A percentile compares a stretch with the other conserved stretches of the same genome.
phyloP scores from a whole-genome alignment of 1,284 basidiomycete species.

The Fistulina hepatica region DNA sequence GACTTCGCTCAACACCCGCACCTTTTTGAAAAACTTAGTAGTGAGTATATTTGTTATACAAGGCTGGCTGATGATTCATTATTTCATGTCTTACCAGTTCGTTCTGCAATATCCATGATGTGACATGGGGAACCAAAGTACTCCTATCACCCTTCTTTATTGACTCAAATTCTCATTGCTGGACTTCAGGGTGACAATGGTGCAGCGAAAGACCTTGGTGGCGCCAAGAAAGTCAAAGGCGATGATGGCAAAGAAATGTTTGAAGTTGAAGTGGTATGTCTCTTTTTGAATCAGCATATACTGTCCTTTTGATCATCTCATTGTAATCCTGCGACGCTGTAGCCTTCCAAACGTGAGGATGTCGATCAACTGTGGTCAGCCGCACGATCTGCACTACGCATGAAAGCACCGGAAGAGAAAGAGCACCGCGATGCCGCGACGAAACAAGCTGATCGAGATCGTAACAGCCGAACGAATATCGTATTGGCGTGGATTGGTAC shows the following conservation, averaged over 20 bases:
- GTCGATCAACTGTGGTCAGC: constrained; percentile 79
- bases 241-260: constrained; percentile 77
- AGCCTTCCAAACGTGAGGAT: constrained; percentile 60
- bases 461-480: constrained; percentile 75
- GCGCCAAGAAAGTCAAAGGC: constrained; percentile 77
- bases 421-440: constrained; percentile 80
- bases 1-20: no score
- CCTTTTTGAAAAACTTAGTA: no score
- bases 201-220: constrained; percentile 74
- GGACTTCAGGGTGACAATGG: constrained; percentile 90
- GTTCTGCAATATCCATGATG: constrained; percentile 86
- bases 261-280: constrained; percentile 67
- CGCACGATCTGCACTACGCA: constrained; percentile 54
- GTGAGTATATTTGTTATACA: no score
- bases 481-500: constrained; percentile 79
- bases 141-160: constrained; percentile 4
- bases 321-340: background rate
- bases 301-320: background rate
- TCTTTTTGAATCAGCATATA: background rate
- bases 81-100: no score
- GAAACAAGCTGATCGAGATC: constrained; percentile 80
- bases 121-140: constrained; percentile 52
- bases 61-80: no score
- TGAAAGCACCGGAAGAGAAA: constrained; percentile 57
- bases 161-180: constrained; percentile 26